Conservation (phyloP, 768 basidiomycete genomes). For the Leccinum broughii region DNA sequence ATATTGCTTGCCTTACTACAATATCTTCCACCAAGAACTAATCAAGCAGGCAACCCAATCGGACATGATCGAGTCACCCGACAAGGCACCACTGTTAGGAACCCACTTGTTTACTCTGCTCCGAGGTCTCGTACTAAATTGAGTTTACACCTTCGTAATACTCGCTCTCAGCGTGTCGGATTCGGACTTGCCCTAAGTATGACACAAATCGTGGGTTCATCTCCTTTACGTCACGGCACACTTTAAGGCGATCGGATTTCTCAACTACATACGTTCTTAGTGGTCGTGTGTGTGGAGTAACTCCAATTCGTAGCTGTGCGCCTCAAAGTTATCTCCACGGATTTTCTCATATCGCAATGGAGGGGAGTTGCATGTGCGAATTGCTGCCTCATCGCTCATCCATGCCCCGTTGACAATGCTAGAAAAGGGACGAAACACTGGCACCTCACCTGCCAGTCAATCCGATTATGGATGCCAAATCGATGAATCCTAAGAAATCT, state of each 20-base stretch:
- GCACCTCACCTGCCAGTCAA: neutral
- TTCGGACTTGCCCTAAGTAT: neutral
- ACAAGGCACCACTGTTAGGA: neutral
- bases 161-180: neutral
- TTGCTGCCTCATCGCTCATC: neutral
- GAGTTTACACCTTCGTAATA: neutral
- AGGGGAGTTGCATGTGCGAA: neutral
- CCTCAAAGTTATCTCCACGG: neutral
- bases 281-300: neutral
- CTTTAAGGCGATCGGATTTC: neutral
- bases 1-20: neutral
- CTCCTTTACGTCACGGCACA: neutral
- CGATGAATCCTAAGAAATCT: neutral
- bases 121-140: neutral
- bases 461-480: neutral
- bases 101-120: neutral
- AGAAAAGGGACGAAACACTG: neutral
- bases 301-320: neutral
- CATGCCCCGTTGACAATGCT: neutral
- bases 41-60: neutral
- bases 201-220: neutral
- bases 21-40: neutral
- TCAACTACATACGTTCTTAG: neutral
- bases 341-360: slow-evolving; percentile 5
- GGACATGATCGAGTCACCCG: neutral